Evolutionary conservation across 208 protist species (phyloP).

Genomic region (Wallacemonas sp.): DNA sequence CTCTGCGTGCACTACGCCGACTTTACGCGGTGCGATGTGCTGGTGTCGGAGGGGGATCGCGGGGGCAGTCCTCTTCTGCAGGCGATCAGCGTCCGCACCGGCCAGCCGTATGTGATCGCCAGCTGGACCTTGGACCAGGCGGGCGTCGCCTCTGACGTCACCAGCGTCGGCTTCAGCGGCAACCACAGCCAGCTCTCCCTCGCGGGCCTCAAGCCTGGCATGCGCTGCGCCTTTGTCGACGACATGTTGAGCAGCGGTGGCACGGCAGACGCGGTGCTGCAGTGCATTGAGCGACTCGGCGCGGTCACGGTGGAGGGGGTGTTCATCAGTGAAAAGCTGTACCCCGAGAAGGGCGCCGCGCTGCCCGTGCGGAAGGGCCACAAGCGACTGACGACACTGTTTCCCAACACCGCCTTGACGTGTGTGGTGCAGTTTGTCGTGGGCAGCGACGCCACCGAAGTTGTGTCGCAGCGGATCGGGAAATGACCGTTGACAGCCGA

Average conservation of each 20-base stretch:
- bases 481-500: no score
- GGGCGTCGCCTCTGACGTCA: slow-evolving; percentile 16
- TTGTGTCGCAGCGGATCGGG: slow-evolving; percentile 14
- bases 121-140: slow-evolving; percentile 26
- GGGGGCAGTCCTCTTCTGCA: slow-evolving; percentile 39
- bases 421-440: slow-evolving; percentile 41
- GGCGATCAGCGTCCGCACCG: slow-evolving; percentile 30
- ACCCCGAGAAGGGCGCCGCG: slow-evolving; percentile 19
- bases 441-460: slow-evolving; percentile 15
- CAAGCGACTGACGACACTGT: slow-evolving; percentile 23
- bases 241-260: slow-evolving; percentile 49
- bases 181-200: slow-evolving; percentile 35
- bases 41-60: slow-evolving; percentile 46
- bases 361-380: slow-evolving; percentile 31
- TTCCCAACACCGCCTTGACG: slow-evolving; percentile 25
- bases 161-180: slow-evolving; percentile 32
- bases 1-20: slow-evolving; percentile 27
- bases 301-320: slow-evolving; percentile 24
- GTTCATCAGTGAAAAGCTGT: slow-evolving; percentile 42
- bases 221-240: slow-evolving; percentile 40
- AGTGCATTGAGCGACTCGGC: slow-evolving; percentile 27
- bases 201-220: slow-evolving; percentile 20
- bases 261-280: slow-evolving; percentile 39
- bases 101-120: slow-evolving; percentile 37
- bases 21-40: slow-evolving; percentile 27